Percentiles rank a stretch among this genome's conserved stretches.
Conservation (phyloP, 2,329 filamentous ascomycete genomes). For the Dothideomycetes sp. region DNA sequence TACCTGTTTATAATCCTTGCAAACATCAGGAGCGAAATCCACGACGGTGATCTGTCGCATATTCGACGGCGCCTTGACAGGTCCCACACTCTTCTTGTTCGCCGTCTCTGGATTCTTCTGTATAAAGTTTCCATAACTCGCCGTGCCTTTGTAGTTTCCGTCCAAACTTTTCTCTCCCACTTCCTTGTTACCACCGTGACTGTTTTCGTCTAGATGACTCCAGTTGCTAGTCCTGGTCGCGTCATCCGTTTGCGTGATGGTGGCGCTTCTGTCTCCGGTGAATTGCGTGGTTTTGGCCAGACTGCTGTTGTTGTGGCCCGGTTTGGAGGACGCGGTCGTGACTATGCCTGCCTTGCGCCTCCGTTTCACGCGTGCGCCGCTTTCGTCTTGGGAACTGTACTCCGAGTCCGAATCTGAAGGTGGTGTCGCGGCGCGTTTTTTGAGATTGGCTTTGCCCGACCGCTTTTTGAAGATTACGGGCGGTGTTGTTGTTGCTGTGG, state of each 20-base stretch:
- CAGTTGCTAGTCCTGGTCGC: constrained; percentile 84
- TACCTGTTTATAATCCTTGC: constrained; percentile 86
- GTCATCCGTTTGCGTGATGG: constrained; percentile 64
- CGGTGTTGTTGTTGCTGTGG: constrained; percentile 14
- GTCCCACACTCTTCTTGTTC: constrained; percentile 57
- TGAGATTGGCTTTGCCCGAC: constrained; percentile 65
- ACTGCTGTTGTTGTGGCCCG: constrained; percentile 23
- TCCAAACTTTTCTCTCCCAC: constrained; percentile 31
- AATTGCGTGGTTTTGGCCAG: constrained; percentile 34
- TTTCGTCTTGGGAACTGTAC: constrained; percentile 67
- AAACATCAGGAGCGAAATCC: constrained; percentile 87
- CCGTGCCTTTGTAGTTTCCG: constrained; percentile 68
- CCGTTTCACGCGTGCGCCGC: constrained; percentile 69
- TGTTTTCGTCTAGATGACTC: constrained; percentile 62
- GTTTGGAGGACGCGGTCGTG: constrained; percentile 49
- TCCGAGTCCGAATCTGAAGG: constrained; percentile 57
- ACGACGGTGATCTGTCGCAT: constrained; percentile 83
- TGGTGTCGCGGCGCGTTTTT: constrained; percentile 73
- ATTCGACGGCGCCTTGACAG: constrained; percentile 80
- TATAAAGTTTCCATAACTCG: constrained; percentile 65
- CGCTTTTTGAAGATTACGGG: constrained; percentile 76
- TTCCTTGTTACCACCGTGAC: constrained; percentile 19
- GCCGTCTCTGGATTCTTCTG: constrained; percentile 71
- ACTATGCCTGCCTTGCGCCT: constrained; percentile 59
- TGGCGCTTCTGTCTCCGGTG: constrained; percentile 51